Evolutionary conservation across 2,329 filamentous ascomycete species (phyloP).

Genomic region (Penicillium sp.): DNA sequence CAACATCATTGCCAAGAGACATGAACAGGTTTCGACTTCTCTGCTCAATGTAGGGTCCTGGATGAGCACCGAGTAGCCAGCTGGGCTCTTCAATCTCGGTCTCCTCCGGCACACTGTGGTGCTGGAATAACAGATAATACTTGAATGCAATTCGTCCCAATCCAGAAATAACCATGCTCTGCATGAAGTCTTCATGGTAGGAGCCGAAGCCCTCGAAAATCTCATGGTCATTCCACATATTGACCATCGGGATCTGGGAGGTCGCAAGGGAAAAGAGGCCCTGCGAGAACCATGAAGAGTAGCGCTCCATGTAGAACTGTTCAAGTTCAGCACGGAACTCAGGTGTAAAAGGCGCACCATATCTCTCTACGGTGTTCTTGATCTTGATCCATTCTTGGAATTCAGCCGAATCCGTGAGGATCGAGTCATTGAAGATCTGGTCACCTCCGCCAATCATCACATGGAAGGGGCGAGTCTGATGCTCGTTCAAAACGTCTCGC

Average conservation of each 20-base stretch:
- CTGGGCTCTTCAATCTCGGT: constrained; percentile 80
- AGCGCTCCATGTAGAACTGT: constrained; percentile 78
- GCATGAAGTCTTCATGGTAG: constrained; percentile 89
- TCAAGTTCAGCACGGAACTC: constrained; percentile 89
- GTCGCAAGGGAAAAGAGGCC: constrained; percentile 89
- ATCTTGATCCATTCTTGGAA: constrained; percentile 83
- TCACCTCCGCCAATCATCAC: constrained; percentile 97
- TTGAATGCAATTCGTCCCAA: constrained; percentile 92
- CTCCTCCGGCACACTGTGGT: constrained; percentile 80
- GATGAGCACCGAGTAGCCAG: constrained; percentile 75
- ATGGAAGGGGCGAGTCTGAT: constrained; percentile 89
- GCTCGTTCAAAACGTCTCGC: constrained; percentile 89
- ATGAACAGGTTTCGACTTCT: constrained; percentile 81
- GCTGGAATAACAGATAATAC: constrained; percentile 98
- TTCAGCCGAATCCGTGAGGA: constrained; percentile 66
- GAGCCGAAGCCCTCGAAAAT: constrained; percentile 90
- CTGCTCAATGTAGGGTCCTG: constrained; percentile 87
- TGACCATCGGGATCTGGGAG: constrained; percentile 95
- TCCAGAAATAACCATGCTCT: constrained; percentile 80
- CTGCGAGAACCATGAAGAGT: constrained; percentile 93
- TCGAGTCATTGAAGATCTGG: constrained; percentile 90
- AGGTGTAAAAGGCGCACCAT: constrained; percentile 68
- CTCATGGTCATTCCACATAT: constrained; percentile 95
- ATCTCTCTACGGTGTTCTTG: constrained; percentile 74
- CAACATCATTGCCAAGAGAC: constrained; percentile 70